phyloP scores from a whole-genome alignment of 2,329 filamentous ascomycete species.

The Amesomyces nigricolor region DNA sequence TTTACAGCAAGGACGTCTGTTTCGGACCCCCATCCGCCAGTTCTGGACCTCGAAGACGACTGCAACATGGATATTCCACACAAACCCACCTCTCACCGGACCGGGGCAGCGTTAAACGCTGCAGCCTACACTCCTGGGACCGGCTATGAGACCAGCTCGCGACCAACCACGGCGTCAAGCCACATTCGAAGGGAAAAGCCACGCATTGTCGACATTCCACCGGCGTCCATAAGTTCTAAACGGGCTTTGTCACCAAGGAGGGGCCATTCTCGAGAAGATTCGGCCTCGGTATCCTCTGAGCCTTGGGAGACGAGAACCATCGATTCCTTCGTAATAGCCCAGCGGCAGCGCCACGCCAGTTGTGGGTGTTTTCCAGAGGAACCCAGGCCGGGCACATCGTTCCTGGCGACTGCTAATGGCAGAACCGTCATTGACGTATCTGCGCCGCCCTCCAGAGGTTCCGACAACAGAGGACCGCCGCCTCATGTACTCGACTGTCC shows the following conservation, averaged over 20 bases:
- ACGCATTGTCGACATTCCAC: slow-evolving; percentile 23
- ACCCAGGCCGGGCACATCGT: neutral
- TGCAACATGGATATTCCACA: neutral
- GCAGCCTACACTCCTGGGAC: neutral
- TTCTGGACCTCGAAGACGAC: neutral
- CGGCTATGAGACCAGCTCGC: neutral
- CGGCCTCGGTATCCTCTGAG: neutral
- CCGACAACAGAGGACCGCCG: neutral
- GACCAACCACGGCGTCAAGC: slow-evolving; percentile 14
- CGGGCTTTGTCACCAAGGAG: slow-evolving; percentile 14
- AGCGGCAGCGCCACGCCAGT: too few species aligned
- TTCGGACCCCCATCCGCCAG: slow-evolving; percentile 4
- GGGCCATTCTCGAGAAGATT: neutral
- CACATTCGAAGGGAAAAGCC: slow-evolving; percentile 15
- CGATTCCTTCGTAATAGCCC: neutral
- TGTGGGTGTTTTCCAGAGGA: neutral
- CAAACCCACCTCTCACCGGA: neutral
- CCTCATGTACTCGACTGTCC: neutral
- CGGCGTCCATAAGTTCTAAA: slow-evolving; percentile 10
- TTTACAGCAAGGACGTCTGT: slow-evolving; percentile 7
- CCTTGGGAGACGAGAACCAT: neutral
- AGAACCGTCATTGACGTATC: slow-evolving; percentile 22
- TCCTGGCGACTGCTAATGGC: slow-evolving; percentile 15
- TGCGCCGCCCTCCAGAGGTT: slow-evolving; percentile 12
- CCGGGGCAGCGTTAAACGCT: neutral